Conservation (phyloP, 2,329 filamentous ascomycete species). For the Zopfia rhizophila region DNA sequence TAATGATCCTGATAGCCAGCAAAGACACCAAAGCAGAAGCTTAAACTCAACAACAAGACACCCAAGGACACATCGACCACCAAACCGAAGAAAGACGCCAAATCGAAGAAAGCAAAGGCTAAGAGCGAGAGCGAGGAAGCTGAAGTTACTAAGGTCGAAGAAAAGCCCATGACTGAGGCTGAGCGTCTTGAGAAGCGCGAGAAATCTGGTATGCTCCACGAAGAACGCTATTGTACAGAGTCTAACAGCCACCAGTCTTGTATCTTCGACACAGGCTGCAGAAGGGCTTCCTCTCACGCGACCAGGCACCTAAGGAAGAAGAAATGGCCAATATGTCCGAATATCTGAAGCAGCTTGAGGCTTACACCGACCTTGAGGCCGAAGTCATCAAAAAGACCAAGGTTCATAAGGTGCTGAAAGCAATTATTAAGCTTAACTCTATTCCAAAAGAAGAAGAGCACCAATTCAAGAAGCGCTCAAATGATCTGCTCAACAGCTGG, state of each 20-base stretch:
- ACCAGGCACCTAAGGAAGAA: conserved; percentile 85
- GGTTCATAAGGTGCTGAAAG: conserved; percentile 98
- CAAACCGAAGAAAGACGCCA: conserved; percentile 71
- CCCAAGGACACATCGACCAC: conserved; percentile 47
- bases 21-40: conserved; percentile 63
- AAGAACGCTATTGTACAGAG: too few relatives aligned
- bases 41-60: conserved; percentile 58
- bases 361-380: conserved; percentile 81
- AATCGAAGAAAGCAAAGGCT: conserved; percentile 68
- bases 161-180: conserved; percentile 64
- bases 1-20: conserved; percentile 53
- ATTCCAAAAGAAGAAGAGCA: conserved; percentile 87
- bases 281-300: conserved; percentile 88
- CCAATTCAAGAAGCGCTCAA: conserved; percentile 85
- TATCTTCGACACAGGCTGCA: conserved; percentile 95
- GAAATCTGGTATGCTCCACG: conserved; percentile 66
- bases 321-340: conserved; percentile 84
- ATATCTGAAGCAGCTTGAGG: conserved; percentile 83
- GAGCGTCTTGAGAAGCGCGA: conserved; percentile 67
- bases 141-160: conserved; percentile 63
- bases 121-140: conserved; percentile 63
- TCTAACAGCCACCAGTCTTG: conserved; percentile 68
- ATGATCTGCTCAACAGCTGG: conserved; percentile 86
- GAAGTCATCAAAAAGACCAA: conserved; percentile 91
- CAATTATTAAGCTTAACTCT: conserved; percentile 84